phyloP scores from a whole-genome alignment of 257 asterid genomes.

The Mentha longifolia region DNA sequence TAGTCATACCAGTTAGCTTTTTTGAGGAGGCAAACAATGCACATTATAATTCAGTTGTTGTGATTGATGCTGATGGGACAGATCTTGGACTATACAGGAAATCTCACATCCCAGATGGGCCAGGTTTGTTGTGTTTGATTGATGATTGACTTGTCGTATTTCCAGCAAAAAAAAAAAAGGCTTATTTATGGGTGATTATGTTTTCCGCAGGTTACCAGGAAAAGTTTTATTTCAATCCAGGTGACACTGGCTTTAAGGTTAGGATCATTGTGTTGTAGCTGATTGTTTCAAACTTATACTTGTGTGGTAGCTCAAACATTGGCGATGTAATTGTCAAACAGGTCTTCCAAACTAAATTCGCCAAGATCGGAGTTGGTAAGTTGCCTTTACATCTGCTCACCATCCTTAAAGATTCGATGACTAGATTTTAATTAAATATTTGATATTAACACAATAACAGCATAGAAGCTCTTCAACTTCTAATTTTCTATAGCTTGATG shows the following conservation, averaged over 20 bases:
- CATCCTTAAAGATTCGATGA: slow-evolving; percentile 7
- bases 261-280: slow-evolving; percentile 22
- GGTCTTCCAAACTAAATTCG: slow-evolving; percentile 91
- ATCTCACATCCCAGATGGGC: slow-evolving; percentile 98
- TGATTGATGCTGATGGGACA: slow-evolving; percentile 95
- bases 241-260: slow-evolving; percentile 98
- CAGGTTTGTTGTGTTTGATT: slow-evolving; percentile 59
- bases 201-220: slow-evolving; percentile 87
- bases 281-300: neutral
- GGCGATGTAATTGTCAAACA: slow-evolving; percentile 46
- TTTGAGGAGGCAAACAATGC: slow-evolving; percentile 97
- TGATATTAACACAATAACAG: slow-evolving; percentile 11
- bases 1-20: slow-evolving; percentile 96
- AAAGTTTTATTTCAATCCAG: slow-evolving; percentile 95
- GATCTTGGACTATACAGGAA: slow-evolving; percentile 95
- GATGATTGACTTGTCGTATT: slow-evolving; percentile 16
- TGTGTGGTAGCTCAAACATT: slow-evolving; percentile 24
- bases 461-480: neutral
- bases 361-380: slow-evolving; percentile 95
- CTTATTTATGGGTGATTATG: slow-evolving; percentile 25
- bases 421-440: slow-evolving; percentile 15
- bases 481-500: neutral
- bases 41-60: slow-evolving; percentile 89
- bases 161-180: slow-evolving; percentile 11
- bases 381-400: slow-evolving; percentile 17